A percentile compares a stretch with the other conserved stretches of the same genome.
phyloP scores from a whole-genome alignment of 371 early-diverging fungal species.

The Mortierella sp. region DNA sequence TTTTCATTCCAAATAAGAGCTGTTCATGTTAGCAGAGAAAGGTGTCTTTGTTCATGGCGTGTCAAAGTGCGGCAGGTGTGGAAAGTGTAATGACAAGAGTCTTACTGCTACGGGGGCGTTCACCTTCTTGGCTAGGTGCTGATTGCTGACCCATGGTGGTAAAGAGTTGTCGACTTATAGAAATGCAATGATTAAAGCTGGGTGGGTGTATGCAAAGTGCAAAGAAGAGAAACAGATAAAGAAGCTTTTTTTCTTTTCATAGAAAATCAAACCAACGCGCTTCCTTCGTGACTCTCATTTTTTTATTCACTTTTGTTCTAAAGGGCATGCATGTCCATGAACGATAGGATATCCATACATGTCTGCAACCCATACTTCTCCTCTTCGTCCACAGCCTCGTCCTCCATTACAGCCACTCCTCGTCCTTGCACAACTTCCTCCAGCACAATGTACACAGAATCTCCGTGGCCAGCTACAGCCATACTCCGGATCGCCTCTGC shows the following conservation, averaged over 20 bases:
- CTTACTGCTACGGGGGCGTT: background rate
- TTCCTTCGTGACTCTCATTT: background rate
- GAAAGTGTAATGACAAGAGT: background rate
- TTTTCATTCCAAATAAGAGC: too few species aligned
- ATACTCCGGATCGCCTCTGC: constrained; percentile 39
- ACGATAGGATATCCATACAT: background rate
- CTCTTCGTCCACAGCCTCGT: background rate
- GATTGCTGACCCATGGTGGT: background rate
- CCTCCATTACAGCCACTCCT: background rate
- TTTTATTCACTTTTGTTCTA: background rate
- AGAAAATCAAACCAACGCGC: background rate
- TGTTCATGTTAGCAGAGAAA: background rate
- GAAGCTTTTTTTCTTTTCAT: background rate
- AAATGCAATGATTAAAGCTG: background rate
- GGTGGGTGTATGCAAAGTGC: background rate
- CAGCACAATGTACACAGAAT: constrained; percentile 45
- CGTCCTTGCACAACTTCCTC: constrained; percentile 15
- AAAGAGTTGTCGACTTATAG: background rate
- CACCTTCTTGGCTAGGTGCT: background rate
- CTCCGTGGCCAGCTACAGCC: constrained; percentile 50
- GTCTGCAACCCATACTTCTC: background rate
- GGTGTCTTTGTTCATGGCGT: background rate
- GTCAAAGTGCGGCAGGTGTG: background rate
- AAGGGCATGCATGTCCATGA: background rate
- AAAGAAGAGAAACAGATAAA: background rate